Percentiles rank a stretch among this genome's conserved stretches.
Evolutionary conservation across 306 rosid species (phyloP).

Genomic region (Dalbergia cochinchinensis): DNA sequence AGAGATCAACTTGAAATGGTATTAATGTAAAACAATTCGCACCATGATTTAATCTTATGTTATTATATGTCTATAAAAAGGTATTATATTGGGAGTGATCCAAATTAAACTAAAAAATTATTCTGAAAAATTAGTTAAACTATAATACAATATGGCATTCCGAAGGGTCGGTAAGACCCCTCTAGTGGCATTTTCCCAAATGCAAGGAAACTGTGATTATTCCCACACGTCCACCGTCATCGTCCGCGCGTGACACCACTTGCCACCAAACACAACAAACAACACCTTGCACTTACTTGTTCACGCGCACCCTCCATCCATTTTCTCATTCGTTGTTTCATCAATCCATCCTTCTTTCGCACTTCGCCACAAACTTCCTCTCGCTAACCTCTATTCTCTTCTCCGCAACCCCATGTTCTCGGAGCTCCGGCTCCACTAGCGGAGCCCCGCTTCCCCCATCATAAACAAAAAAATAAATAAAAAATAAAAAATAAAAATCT

Average conservation of each 20-base stretch:
- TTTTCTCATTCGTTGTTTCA: background rate
- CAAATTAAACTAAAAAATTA: no score
- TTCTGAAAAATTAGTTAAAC: no score
- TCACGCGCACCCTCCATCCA: background rate
- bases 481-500: background rate
- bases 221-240: background rate
- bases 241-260: slow-evolving; percentile 38
- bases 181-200: slow-evolving; percentile 25
- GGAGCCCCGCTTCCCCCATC: slow-evolving; percentile 70
- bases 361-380: slow-evolving; percentile 11
- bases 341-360: background rate
- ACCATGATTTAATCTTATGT: no score
- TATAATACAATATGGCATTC: no score
- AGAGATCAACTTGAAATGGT: no score
- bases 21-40: no score
- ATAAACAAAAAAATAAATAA: background rate
- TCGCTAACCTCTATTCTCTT: background rate
- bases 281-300: background rate
- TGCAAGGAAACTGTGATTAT: slow-evolving; percentile 27
- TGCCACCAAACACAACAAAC: background rate
- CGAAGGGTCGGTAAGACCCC: background rate
- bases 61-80: no score
- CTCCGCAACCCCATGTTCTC: slow-evolving; percentile 53
- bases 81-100: no score
- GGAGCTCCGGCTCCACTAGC: slow-evolving; percentile 84